phyloP scores from a whole-genome alignment of 495 filamentous ascomycete species.

The Amphirosellinia nigrospora region DNA sequence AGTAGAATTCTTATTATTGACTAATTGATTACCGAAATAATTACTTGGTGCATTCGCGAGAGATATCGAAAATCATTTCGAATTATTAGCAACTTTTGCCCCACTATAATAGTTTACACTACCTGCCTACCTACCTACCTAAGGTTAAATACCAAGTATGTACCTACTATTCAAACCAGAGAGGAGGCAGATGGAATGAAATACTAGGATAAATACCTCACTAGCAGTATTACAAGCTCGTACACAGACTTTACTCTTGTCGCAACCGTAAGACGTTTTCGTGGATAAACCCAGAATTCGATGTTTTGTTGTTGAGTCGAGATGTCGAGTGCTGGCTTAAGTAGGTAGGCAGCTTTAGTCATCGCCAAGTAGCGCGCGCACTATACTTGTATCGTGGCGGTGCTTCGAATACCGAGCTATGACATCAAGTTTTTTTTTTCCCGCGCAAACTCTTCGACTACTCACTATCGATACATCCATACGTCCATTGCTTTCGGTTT shows the following conservation, averaged over 20 bases:
- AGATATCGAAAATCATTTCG: not conserved
- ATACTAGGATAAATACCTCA: not conserved
- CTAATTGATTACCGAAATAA: not conserved
- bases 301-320: not conserved
- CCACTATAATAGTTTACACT: no score
- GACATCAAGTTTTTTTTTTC: constrained; percentile 9
- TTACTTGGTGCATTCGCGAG: not conserved
- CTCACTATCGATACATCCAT: not conserved
- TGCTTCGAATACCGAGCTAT: not conserved
- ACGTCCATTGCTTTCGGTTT: not conserved
- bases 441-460: not conserved
- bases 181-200: not conserved
- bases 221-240: not conserved
- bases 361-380: not conserved
- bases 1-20: not conserved
- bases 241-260: not conserved
- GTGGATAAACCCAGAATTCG: not conserved
- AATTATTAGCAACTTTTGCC: not conserved
- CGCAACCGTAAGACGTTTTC: not conserved
- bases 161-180: not conserved
- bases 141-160: no score
- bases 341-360: not conserved
- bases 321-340: not conserved
- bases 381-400: constrained; percentile 7
- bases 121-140: no score